These are phyloP conservation scores for Flaveria linearis DNA, from an alignment of 129 eudicot genomes.

Conservation along the genomic window DNA sequence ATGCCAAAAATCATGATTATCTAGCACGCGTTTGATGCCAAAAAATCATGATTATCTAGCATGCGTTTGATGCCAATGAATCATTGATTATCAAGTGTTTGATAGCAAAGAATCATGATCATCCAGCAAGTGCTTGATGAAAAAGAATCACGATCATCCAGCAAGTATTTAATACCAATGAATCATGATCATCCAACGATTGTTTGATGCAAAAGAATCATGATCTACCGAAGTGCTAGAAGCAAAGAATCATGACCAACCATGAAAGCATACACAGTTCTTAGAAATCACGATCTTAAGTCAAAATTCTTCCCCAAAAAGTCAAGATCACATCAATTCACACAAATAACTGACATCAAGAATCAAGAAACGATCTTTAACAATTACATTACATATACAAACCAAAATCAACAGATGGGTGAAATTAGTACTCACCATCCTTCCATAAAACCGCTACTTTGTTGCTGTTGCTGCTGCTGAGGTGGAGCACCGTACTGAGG, in stretches of 20 bases:
- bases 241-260: neutral
- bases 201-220: neutral
- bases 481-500: conserved; percentile 68
- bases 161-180: too few relatives aligned
- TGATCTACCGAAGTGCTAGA: neutral
- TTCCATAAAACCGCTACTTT: conserved; percentile 33
- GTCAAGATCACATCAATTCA: neutral
- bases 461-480: conserved; percentile 35
- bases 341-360: neutral
- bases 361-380: conserved; percentile 21
- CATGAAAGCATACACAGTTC: neutral
- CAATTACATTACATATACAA: conserved; percentile 13
- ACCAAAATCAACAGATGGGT: neutral
- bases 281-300: neutral
- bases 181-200: too few relatives aligned
- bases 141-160: neutral
- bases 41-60: neutral
- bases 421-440: conserved; percentile 28
- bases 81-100: too few relatives aligned
- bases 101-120: neutral
- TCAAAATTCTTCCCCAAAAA: neutral
- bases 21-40: neutral
- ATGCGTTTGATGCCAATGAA: too few relatives aligned
- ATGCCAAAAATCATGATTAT: neutral
- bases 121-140: neutral